phyloP scores from a whole-genome alignment of 192 early-diverging fungal species.

The Coemansia brasiliensis region DNA sequence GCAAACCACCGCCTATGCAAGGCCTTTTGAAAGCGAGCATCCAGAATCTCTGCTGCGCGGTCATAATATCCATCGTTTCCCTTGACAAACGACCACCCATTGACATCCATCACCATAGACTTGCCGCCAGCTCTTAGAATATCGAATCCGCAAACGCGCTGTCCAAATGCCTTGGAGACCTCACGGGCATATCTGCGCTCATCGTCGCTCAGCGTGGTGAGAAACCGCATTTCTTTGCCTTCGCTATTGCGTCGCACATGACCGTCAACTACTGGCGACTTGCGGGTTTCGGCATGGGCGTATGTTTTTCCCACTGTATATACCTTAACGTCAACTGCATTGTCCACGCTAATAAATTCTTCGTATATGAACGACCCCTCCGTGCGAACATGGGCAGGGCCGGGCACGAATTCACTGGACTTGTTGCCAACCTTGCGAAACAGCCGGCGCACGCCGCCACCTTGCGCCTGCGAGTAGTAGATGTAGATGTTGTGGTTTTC shows the following conservation, averaged over 20 bases:
- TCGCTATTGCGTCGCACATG: conserved; percentile 92
- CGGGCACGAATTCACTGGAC: conserved; percentile 83
- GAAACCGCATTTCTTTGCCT: conserved; percentile 96
- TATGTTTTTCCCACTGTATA: conserved; percentile 91
- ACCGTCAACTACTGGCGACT: conserved; percentile 96
- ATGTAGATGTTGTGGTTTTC: conserved; percentile 98
- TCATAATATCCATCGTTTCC: conserved; percentile 93
- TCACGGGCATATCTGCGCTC: conserved; percentile 77
- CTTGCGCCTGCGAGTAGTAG: conserved; percentile 79
- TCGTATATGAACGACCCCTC: conserved; percentile 92
- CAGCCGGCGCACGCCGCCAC: conserved; percentile 78
- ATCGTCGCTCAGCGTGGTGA: conserved; percentile 72
- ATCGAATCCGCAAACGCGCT: conserved; percentile 95
- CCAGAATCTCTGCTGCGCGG: conserved; percentile 73
- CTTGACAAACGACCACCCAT: conserved; percentile 99
- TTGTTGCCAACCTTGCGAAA: conserved; percentile 94
- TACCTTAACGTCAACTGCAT: conserved; percentile 96
- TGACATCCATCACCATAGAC: conserved; percentile 96
- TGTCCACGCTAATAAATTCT: conserved; percentile 90
- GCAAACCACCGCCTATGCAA: conserved; percentile 60
- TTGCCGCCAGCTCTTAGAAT: conserved; percentile 74
- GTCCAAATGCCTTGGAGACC: conserved; percentile 82
- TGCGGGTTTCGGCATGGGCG: conserved; percentile 94
- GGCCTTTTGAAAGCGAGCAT: conserved; percentile 74
- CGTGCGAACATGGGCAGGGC: conserved; percentile 63